Percentiles rank a stretch among this genome's conserved stretches.
Evolutionary conservation across 1,139 yeast species (phyloP).

Genomic region (Scheffersomyces lignicola): DNA sequence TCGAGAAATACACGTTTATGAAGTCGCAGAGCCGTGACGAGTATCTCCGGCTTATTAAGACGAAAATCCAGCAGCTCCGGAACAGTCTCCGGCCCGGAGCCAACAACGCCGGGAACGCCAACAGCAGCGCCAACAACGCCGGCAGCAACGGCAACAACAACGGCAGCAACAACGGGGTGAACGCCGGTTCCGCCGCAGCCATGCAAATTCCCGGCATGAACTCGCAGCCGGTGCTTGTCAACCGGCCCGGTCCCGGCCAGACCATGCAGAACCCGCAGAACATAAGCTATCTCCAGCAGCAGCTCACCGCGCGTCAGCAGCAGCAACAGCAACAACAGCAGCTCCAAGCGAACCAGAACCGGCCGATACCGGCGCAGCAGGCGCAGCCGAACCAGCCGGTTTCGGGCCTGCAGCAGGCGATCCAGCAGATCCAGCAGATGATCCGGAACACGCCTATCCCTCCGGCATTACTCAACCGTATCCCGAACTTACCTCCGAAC

Average conservation of each 20-base stretch:
- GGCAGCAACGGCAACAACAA: slow-evolving; percentile 9
- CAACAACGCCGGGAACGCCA: slow-evolving; percentile 7
- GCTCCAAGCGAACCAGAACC: slow-evolving; percentile 13
- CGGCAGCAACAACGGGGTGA: slow-evolving; percentile 8
- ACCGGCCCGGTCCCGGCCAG: no score
- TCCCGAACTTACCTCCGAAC: slow-evolving; percentile 82
- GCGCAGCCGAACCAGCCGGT: slow-evolving; percentile 31
- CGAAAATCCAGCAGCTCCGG: slow-evolving; percentile 41
- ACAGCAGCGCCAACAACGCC: slow-evolving; percentile 10
- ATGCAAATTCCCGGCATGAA: no score
- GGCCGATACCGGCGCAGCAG: no score
- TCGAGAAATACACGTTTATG: slow-evolving; percentile 44
- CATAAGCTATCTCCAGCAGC: slow-evolving; percentile 44
- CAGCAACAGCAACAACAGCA: slow-evolving; percentile 8
- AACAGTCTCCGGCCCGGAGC: slow-evolving; percentile 9
- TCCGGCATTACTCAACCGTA: slow-evolving; percentile 61
- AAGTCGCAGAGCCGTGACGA: slow-evolving; percentile 42
- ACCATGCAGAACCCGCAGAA: slow-evolving; percentile 16
- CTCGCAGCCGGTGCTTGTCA: no score
- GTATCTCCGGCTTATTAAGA: slow-evolving; percentile 38
- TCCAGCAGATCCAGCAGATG: slow-evolving; percentile 31
- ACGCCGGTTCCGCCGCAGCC: slow-evolving; percentile 1
- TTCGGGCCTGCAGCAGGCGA: slow-evolving; percentile 3
- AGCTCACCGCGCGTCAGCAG: slow-evolving; percentile 32
- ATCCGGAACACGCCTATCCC: slow-evolving; percentile 69